Evolutionary conservation across 2,329 filamentous ascomycete species (phyloP).

Genomic region (Aspergillus awamori): DNA sequence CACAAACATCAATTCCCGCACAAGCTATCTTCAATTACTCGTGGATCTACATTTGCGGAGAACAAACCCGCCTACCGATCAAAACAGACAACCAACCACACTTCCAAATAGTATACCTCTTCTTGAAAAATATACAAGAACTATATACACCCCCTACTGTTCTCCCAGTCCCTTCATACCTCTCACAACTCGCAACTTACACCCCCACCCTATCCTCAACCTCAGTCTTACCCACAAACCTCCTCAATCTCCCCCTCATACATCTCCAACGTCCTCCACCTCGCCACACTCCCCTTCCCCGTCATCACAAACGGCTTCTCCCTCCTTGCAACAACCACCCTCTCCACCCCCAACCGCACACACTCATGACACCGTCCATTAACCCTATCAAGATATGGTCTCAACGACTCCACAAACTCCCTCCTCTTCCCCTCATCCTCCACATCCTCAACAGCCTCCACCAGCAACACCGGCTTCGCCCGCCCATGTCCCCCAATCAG

Average conservation of each 20-base stretch:
- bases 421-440: neutral
- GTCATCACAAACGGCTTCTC: slow-evolving; percentile 25
- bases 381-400: slow-evolving; percentile 22
- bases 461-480: slow-evolving; percentile 24
- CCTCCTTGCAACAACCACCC: slow-evolving; percentile 20
- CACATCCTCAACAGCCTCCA: slow-evolving; percentile 17
- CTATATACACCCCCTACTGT: no score
- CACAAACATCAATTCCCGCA: no score
- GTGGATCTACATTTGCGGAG: no score
- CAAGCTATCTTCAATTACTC: no score
- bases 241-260: slow-evolving; percentile 22
- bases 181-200: no score
- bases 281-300: slow-evolving; percentile 23
- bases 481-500: slow-evolving; percentile 28
- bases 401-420: slow-evolving; percentile 11
- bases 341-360: slow-evolving; percentile 20
- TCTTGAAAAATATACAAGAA: no score
- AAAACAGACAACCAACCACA: no score
- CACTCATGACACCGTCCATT: slow-evolving; percentile 24
- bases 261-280: slow-evolving; percentile 16
- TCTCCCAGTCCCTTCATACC: no score
- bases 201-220: no score
- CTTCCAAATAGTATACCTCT: no score
- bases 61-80: no score
- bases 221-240: no score